Base-by-base conservation (phyloP, 2,329 filamentous ascomycete species). In the Aspergillus ustus region DNA sequence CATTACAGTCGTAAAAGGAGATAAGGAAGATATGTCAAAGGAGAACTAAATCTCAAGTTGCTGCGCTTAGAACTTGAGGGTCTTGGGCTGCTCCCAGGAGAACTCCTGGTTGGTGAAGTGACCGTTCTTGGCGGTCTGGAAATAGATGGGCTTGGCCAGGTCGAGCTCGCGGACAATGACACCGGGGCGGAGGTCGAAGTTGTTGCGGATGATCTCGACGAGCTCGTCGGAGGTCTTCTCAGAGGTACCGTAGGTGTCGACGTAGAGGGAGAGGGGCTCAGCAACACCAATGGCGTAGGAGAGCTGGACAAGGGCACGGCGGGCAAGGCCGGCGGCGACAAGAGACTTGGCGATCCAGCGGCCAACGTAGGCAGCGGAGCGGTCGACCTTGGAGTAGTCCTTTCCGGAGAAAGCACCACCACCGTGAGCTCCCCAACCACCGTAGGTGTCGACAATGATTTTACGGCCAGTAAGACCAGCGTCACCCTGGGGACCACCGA, bases 341-440 rank as follows among this genome's bases (percentile, higher is more conserved):
- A 99, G 88, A 46, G 95, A 99, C 88, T 99, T 99, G 84, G 95
- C 95, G 80, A 99, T 93, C 95, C 95, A 99, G 80, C 95, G 93
- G 72, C 87, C 93, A 72, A 98, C 89, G 85, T 99, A 99, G 76
- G 95, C 95, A 70, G 95, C 95, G 57, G 95, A 98, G 74, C 95
- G 92, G 80, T 99, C 95, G 82, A 99, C 95, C 89, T 99, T 99
- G 87, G 93, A 97, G 89, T 97, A 99, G 82, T 99, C 95, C 90
- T 99, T 99, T 77, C 95, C 95, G 75, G 95, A 98, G 91, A 99
- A 99, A 81, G 95, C 95, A 90, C 95, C 95, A 86, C 95, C 95
- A 87, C 95, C 95, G 87, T 99, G 95, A 73, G 95, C 95, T 84
- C 95, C 95, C 95, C 95, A 98, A 76, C 95, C 95, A 85, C 95